Conservation (phyloP, 192 early-diverging fungal genomes). For the Gamsiella multidivaricata region DNA sequence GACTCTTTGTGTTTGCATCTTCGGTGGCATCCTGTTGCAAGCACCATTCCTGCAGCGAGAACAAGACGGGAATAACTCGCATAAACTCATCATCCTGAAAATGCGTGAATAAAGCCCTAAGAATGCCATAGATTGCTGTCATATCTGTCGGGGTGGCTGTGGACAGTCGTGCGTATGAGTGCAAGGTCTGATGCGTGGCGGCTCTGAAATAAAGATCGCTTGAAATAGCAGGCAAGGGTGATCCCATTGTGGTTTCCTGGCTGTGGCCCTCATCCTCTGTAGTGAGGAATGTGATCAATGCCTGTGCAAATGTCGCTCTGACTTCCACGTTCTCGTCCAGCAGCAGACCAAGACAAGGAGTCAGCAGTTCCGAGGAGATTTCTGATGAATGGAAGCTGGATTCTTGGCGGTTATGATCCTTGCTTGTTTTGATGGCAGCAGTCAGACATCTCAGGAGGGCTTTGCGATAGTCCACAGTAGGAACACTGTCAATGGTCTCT, state of each 20-base stretch:
- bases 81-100: conserved; percentile 53
- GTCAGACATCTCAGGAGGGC: conserved; percentile 61
- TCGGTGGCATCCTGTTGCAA: conserved; percentile 6
- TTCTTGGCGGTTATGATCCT: conserved; percentile 43
- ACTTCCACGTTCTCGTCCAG: conserved; percentile 47
- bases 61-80: conserved; percentile 36
- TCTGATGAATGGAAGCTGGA: conserved; percentile 27
- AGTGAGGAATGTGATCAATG: conserved; percentile 58
- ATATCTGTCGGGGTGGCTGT: conserved; percentile 33
- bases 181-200: conserved; percentile 27
- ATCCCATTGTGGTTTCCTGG: background rate
- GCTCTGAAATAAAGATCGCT: conserved; percentile 44
- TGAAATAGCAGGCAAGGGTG: conserved; percentile 13
- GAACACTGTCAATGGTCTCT: conserved; percentile 53
- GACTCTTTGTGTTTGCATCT: background rate
- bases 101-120: conserved; percentile 34
- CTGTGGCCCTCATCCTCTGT: conserved; percentile 36
- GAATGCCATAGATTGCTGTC: conserved; percentile 32
- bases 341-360: conserved; percentile 49
- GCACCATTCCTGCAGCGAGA: conserved; percentile 51
- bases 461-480: conserved; percentile 54
- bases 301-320: conserved; percentile 52
- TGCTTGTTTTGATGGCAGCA: conserved; percentile 53
- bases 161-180: conserved; percentile 33
- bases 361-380: conserved; percentile 52